Evolutionary conservation across 1,284 basidiomycete genomes (phyloP), one percentile per base, ranked within the genome.

Genomic region (Stereum hirsutum): DNA sequence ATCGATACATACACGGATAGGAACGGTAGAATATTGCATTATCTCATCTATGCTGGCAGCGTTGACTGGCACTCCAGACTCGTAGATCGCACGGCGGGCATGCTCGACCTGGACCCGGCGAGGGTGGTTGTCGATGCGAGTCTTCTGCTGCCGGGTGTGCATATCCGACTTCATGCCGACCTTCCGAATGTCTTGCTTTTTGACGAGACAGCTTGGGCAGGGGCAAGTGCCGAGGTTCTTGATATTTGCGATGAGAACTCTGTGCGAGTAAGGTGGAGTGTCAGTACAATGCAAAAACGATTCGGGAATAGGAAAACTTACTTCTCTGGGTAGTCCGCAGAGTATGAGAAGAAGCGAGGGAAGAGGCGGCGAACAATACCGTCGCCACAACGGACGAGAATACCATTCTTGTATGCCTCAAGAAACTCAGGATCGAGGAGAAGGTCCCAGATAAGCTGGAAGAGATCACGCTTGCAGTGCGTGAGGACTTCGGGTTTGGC

Each of bases 131-230:
- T 43, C 42, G 4, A 43, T 19, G 11, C 36, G 42, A 30, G 21
- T 31, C 1, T 38, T 14, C 12, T 17, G 23, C 6, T 39, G 40
- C 12, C 40, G n/a, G n/a, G n/a, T n/a, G n/a, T 27, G 15, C 7
- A 42, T 36, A 41, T 57, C 50, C 3, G 11, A 25, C 14, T 25
- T 39, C 1, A 39, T 51, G 3, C 51, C 53, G 1, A 54, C 20
- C 4, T 19, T 11, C 5, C 26, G 15, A n/a, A 50, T 46, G 14
- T 49, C 10, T 5, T 28, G 12, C 30, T 49, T 50, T 5, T 17
- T 4, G 8, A 54, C 36, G 20, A 49, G 44, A 39, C 52, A 54
- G 4, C 45, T 40, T 10, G 49, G 51, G 35, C 52, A 54, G 3
- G 49, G 51, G 32, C 44, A 51, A 7, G 30, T 20, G 5, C 51